Evolutionary conservation across 805 yeast genomes (phyloP).

Genomic region (Metschnikowia drakensbergensis): DNA sequence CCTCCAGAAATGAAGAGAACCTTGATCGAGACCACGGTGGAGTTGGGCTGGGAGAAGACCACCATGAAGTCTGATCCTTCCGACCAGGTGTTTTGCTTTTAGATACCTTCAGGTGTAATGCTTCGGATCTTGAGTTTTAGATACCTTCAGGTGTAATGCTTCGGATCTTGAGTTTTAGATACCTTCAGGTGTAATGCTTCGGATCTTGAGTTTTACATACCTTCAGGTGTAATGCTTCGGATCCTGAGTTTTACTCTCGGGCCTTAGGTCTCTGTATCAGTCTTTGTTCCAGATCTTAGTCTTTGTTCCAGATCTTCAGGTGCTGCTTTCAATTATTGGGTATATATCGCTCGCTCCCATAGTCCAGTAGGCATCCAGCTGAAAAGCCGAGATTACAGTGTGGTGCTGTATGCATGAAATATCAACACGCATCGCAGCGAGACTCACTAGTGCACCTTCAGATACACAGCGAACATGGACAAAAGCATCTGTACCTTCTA

Average conservation of each 20-base stretch:
- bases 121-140: too few species aligned
- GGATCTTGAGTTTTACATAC: too few species aligned
- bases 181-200: too few species aligned
- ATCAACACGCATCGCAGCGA: neutral
- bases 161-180: neutral
- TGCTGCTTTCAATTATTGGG: too few species aligned
- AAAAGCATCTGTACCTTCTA: slow-evolving; percentile 52
- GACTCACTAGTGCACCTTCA: neutral
- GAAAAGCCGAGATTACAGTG: too few species aligned
- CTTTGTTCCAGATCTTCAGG: too few species aligned
- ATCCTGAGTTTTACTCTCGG: too few species aligned
- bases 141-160: neutral
- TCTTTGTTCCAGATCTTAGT: too few species aligned
- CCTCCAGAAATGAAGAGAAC: slow-evolving; percentile 64
- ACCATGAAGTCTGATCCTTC: slow-evolving; percentile 44
- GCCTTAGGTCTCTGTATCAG: too few species aligned
- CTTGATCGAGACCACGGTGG: slow-evolving; percentile 48
- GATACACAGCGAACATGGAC: slow-evolving; percentile 9
- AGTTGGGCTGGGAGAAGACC: slow-evolving; percentile 59
- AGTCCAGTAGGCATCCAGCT: too few species aligned
- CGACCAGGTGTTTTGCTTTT: slow-evolving; percentile 59
- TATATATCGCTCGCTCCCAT: too few species aligned
- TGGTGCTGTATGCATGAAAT: neutral
- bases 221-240: too few species aligned
- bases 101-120: slow-evolving; percentile 5